phyloP scores from a whole-genome alignment of 768 basidiomycete genomes.

The Daedaleopsis sinensis region DNA sequence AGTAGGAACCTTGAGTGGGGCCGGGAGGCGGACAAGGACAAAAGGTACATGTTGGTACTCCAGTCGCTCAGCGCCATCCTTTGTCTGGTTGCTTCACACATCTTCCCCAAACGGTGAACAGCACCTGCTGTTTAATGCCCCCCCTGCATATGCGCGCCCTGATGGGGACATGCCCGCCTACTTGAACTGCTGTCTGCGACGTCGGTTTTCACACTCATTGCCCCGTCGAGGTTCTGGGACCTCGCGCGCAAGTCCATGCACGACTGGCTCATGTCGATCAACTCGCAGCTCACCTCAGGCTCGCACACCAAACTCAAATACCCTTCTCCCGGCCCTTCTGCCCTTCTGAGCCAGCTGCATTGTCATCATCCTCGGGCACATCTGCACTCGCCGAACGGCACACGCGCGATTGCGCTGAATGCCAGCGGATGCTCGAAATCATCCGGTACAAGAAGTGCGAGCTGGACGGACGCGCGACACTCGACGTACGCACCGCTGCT shows the following conservation, averaged over 20 bases:
- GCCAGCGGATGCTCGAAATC: slow-evolving; percentile 73
- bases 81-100: too few relatives aligned
- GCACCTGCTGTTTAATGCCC: too few relatives aligned
- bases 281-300: slow-evolving; percentile 58
- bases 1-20: slow-evolving; percentile 14
- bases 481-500: too few relatives aligned
- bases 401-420: slow-evolving; percentile 73
- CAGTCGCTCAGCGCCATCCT: neutral
- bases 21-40: slow-evolving; percentile 26
- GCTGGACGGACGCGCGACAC: slow-evolving; percentile 55
- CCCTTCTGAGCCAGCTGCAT: too few relatives aligned
- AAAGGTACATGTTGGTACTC: slow-evolving; percentile 22
- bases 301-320: slow-evolving; percentile 16
- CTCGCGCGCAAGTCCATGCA: slow-evolving; percentile 60
- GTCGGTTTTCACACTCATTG: too few relatives aligned
- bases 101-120: too few relatives aligned
- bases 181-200: too few relatives aligned
- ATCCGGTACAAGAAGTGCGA: slow-evolving; percentile 69
- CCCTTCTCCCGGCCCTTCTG: slow-evolving; percentile 21
- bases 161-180: too few relatives aligned
- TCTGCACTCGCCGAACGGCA: slow-evolving; percentile 53
- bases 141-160: too few relatives aligned
- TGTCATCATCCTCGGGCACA: too few relatives aligned
- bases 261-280: slow-evolving; percentile 84
- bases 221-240: slow-evolving; percentile 70